These are phyloP conservation scores for Dendrobium chrysotoxum DNA, from an alignment of 106 monocot species.

Conservation along the genomic window DNA sequence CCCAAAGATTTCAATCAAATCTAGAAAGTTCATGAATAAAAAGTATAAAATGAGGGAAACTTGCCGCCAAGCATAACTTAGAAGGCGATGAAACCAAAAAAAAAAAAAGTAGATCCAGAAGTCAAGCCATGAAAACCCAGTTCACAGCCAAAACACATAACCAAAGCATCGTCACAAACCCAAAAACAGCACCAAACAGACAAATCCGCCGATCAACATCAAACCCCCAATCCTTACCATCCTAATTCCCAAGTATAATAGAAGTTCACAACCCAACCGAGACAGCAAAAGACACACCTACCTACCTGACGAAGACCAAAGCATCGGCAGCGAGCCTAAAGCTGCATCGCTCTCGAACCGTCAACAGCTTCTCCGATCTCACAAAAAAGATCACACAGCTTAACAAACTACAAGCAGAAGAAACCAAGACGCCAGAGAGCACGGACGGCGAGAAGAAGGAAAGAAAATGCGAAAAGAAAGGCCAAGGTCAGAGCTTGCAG, in stretches of 20 bases:
- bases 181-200: neutral
- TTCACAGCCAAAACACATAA: neutral
- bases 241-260: neutral
- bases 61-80: neutral
- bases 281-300: neutral
- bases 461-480: neutral
- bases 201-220: neutral
- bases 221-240: neutral
- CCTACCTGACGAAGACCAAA: neutral
- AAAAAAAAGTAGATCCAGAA: neutral
- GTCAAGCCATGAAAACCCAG: neutral
- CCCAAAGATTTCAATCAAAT: neutral
- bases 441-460: neutral
- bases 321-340: conserved; percentile 1
- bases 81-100: neutral
- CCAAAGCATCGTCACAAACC: neutral
- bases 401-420: conserved; percentile 1
- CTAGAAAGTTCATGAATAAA: neutral
- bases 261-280: neutral
- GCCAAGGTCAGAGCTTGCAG: neutral
- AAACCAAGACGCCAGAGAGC: neutral
- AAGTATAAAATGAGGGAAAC: neutral
- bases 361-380: conserved; percentile 2
- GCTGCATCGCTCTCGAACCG: neutral
- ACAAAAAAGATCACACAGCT: neutral